Evolutionary conservation across 768 basidiomycete species (phyloP), one percentile per base, ranked within the genome.

Genomic region (Podaxis rugospora): DNA sequence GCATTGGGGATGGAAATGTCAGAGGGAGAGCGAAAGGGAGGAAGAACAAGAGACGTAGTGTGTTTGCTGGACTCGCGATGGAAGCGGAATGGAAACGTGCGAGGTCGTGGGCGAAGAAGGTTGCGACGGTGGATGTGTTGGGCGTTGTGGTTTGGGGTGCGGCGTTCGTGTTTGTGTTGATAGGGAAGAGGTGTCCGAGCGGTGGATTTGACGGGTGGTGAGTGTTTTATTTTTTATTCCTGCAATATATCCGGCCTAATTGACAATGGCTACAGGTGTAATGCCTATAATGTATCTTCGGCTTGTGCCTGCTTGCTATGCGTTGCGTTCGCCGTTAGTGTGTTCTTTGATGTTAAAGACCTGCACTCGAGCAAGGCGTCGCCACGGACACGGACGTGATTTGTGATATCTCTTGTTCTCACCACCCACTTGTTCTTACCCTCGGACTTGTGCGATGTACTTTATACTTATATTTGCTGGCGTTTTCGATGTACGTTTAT

Each of bases 291-390:
- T 67, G 74, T 84, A 10, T 87, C 86, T 3, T 78, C 83, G 1
- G 87, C 88, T 13, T 78, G 81, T 23, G 79, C 86, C 3, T 89
- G 84, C 67, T 63, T 89, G 39, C 70, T 88, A 13, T 78, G 76
- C 55, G 66, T 89, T 47, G 70, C 79, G 1, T 90, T 87, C 66
- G 78, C 77, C 9, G 64, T 85, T 27, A 84, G 80, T 65, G 70
- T 78, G 18, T 89, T 85, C 69, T 88, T 88, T 69, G 84, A 83
- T 60, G 79, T 88, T 54, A 85, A 87, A 69, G 88, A 89, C 70
- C 66, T 89, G 37, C 75, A 81, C 63, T 75, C 78, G 23, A 88
- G 86, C 71, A 84, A 82, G 65, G 72, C 73, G 36, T 87, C 84
- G 11, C 88, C 87, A 61, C 79, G 87, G 74, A 88, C 86, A 56